A percentile compares a stretch with the other conserved stretches of the same genome.
These are phyloP conservation scores for Aspergillus bertholletiae DNA, from an alignment of 495 filamentous ascomycete species.

Conservation along the genomic window DNA sequence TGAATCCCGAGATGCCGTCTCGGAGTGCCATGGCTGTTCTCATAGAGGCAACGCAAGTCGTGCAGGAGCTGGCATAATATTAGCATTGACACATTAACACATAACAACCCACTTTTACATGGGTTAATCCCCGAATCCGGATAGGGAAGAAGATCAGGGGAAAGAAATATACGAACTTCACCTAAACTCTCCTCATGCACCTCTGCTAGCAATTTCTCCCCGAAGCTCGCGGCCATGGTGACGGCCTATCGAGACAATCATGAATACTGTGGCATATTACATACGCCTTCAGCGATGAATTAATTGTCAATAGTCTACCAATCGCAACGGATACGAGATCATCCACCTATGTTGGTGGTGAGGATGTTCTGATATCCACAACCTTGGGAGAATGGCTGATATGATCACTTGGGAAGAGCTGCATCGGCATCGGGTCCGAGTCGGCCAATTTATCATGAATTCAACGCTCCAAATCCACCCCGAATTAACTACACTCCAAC, in stretches of 20 bases:
- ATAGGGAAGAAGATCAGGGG: too few species aligned
- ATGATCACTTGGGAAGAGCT: too few species aligned
- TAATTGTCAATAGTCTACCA: not conserved
- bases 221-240: conserved; percentile 43
- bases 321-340: not conserved
- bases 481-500: too few species aligned
- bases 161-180: conserved; percentile 49
- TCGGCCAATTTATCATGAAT: not conserved
- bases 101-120: not conserved
- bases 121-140: too few species aligned
- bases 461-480: too few species aligned
- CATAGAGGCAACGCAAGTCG: conserved; percentile 29
- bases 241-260: conserved; percentile 2
- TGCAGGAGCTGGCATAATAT: conserved; percentile 41
- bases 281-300: too few species aligned
- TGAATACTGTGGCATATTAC: not conserved
- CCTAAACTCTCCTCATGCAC: conserved; percentile 61
- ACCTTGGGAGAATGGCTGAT: too few species aligned
- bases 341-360: not conserved
- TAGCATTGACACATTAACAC: not conserved
- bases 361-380: too few species aligned
- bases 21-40: not conserved
- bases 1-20: conserved; percentile 37
- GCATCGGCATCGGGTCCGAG: not conserved
- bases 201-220: conserved; percentile 61